Evolutionary conservation across 2,329 filamentous ascomycete genomes (phyloP), one percentile per base, ranked within the genome.

Genomic region (Aspergillaceae sp.): DNA sequence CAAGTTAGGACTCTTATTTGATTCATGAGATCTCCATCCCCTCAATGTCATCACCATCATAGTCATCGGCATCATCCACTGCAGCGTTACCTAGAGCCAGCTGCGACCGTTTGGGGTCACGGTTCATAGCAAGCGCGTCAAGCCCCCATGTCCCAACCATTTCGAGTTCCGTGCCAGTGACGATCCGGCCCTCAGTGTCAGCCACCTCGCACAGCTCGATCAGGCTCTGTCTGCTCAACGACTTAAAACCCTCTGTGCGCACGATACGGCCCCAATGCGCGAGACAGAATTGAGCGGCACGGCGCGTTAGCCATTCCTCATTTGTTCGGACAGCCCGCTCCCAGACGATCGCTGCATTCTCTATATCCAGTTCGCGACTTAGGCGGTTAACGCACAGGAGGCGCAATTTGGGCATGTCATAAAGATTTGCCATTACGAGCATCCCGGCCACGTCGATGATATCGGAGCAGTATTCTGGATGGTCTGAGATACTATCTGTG

Each of bases 361-460:
- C 87, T 35, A 97, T 85, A 62, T 97, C 91, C 3, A 98, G 78
- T 62, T 98, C 92, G 51, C 87, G 86, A 46, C 86, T 84, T 3
- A 98, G 77, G 6, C 92, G 81, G 62, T 95, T 91, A 45, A 97
- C 86, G 63, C 91, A 96, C 1, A 97, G 76, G 5, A 95, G 78
- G 19, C 91, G 86, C 27, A 98, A 80, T 55, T 92, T 88, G 1
- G 90, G 90, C 72, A 98, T 94, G 62, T 96, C 91, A 70, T 98
- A 98, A 41, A 97, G 87, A 65, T 97, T 96, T 38, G 89, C 89
- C 87, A 98, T 94, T 53, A 98, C 91, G 3, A 98, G 77, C 66
- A 98, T 81, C 6, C 92, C 91, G 0, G 92, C 91, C 9, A 97
- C 89, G 56, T 96, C 90, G 29, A 83, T 80, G 19, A 96, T 79